Evolutionary conservation across 257 asterid genomes (phyloP).

Genomic region (Jacaranda mimosifolia): DNA sequence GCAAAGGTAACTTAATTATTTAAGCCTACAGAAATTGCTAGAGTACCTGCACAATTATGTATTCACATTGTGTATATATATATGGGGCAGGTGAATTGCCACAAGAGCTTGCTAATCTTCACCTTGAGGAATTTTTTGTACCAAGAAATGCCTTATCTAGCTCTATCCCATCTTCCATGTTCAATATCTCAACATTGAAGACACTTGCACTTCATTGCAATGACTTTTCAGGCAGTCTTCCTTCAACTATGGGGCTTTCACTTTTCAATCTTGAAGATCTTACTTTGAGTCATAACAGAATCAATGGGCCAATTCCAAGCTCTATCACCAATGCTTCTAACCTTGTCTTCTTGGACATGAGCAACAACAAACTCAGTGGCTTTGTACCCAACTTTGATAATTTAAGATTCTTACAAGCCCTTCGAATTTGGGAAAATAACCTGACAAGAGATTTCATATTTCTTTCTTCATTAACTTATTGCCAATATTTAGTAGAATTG

Average conservation of each 20-base stretch:
- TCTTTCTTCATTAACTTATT: no score
- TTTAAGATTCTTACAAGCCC: no score
- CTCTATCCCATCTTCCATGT: conserved; percentile 9
- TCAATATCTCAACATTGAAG: conserved; percentile 34
- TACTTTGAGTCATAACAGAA: conserved; percentile 13
- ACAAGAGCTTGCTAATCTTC: conserved; percentile 28
- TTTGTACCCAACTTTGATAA: background rate
- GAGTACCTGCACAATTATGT: no score
- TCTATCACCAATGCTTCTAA: conserved; percentile 38
- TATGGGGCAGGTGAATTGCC: conserved; percentile 34
- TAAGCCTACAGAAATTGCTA: no score
- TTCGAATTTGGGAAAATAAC: no score
- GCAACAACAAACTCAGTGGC: conserved; percentile 17
- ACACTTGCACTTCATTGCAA: conserved; percentile 13
- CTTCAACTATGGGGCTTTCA: conserved; percentile 26
- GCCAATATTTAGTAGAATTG: background rate
- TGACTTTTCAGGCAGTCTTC: conserved; percentile 37
- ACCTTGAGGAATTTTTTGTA: conserved; percentile 1
- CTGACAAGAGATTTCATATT: no score
- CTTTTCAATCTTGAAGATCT: background rate
- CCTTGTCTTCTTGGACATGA: conserved; percentile 6
- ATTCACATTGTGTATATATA: no score
- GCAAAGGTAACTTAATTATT: no score
- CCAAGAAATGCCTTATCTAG: conserved; percentile 14
- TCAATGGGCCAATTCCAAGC: conserved; percentile 38